Base-by-base conservation (phyloP, 2,329 filamentous ascomycete genomes). In the Davidsoniella neocaledoniae region DNA sequence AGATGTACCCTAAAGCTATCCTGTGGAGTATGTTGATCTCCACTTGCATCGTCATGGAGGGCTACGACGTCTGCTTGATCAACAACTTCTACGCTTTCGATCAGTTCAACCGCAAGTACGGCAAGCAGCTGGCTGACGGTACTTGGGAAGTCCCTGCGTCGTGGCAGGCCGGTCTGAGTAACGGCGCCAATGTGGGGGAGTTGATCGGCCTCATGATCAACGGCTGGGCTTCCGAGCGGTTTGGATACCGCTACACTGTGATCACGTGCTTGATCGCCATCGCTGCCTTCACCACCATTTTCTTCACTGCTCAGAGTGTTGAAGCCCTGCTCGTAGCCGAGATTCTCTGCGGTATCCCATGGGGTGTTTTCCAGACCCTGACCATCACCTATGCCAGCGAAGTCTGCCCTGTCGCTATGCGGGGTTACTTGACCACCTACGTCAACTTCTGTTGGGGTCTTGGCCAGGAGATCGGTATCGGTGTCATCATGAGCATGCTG, bases 21-120 rank as follows among this genome's bases (percentile, higher is more conserved):
- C 73, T 68, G 19, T 94, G 86, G 85, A 86, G 80, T 57, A 59
- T 94, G 46, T 68, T 93, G 53, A 88, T 94, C 63, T 90, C 83
- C n/a, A 90, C 85, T 0, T 88, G 83, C 61, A 91, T 94, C 59
- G 78, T 77, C 58, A 94, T 94, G 87, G 86, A 94, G 64, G 86
- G 85, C 33, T 93, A 88, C 66, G 86, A 94, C 60, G 71, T 91
- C 52, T 80, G 77, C 58, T 68, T 93, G 48, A 77, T 91, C 58
- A 86, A 81, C 68, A 88, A 88, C 64, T 86, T 91, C 60, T 88
- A 73, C 54, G 73, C 72, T 38, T 74, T 76, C 50, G 66, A 69
- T 4, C 70, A 74, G 56, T 79, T 78, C 62, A 74, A 73, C 56
- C 61, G 61, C 55, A 77, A 77, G 59, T 78, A 76, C 56, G 75